Evolutionary conservation across 2,329 filamentous ascomycete species (phyloP).

Genomic region (Neofusicoccum sp.): DNA sequence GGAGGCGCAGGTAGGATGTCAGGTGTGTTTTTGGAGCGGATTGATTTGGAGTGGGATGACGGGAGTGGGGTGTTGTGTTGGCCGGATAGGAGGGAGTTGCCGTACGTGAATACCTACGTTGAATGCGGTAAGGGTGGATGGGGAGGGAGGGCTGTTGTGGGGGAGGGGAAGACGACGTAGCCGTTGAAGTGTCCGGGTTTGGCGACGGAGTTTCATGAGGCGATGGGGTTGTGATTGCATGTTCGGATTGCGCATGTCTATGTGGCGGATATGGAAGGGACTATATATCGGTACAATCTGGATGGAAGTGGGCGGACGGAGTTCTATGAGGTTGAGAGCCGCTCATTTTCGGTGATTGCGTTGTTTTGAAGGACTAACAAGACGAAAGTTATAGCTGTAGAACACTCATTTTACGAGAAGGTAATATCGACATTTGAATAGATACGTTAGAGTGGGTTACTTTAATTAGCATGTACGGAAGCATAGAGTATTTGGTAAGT

Average conservation of each 20-base stretch:
- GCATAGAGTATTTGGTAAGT: no score
- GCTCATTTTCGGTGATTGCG: not conserved
- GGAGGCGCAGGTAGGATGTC: conserved; percentile 43
- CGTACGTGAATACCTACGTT: conserved; percentile 58
- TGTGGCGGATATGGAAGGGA: conserved; percentile 28
- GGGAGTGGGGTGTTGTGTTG: conserved; percentile 54
- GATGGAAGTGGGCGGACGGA: conserved; percentile 15
- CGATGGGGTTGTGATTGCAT: conserved; percentile 28
- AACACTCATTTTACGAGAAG: no score
- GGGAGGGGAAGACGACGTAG: not conserved
- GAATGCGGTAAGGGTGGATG: conserved; percentile 40
- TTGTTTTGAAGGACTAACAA: not conserved
- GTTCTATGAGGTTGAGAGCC: not conserved
- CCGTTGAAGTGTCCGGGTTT: conserved; percentile 20
- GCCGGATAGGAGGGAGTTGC: conserved; percentile 63
- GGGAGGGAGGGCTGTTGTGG: not conserved
- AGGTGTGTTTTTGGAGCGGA: conserved; percentile 45
- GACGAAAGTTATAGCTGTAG: no score
- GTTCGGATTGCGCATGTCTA: conserved; percentile 25
- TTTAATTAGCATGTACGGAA: no score
- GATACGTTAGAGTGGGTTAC: no score
- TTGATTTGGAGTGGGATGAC: conserved; percentile 60
- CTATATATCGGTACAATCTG: conserved; percentile 15
- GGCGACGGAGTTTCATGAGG: conserved; percentile 29
- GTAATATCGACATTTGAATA: no score